Evolutionary conservation across 768 basidiomycete genomes (phyloP).

Genomic region (Neoboletus subvelutipes): DNA sequence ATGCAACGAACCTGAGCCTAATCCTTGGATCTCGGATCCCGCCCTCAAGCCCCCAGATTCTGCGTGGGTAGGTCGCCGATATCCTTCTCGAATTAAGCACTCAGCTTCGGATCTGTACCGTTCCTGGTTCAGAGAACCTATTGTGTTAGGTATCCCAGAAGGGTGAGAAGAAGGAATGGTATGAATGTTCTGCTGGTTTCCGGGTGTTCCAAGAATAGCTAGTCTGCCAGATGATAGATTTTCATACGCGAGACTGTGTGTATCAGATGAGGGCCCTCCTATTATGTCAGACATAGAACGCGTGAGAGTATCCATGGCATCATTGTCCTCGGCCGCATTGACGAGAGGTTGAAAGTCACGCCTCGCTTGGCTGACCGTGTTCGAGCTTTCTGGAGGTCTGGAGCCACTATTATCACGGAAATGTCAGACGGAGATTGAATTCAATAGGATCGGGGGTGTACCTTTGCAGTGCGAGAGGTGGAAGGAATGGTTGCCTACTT

Average conservation of each 20-base stretch:
- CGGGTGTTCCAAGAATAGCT: not conserved
- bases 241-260: constrained; percentile 3
- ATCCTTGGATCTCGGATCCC: constrained; percentile 18
- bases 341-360: not conserved
- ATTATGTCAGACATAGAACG: constrained; percentile 11
- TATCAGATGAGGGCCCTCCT: not conserved
- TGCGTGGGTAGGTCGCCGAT: constrained; percentile 7
- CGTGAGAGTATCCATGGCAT: constrained; percentile 4
- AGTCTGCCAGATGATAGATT: not conserved
- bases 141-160: not conserved
- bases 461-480: constrained; percentile 4
- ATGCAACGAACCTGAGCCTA: constrained; percentile 8
- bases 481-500: not conserved
- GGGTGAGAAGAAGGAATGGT: constrained; percentile 4
- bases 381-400: not conserved
- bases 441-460: not conserved
- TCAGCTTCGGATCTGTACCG: not conserved
- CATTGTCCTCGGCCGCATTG: not conserved
- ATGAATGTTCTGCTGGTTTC: constrained; percentile 1
- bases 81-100: constrained; percentile 3
- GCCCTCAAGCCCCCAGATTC: not conserved
- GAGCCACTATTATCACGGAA: not conserved
- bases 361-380: not conserved
- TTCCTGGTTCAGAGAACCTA: constrained; percentile 3
- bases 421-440: constrained; percentile 2